These are phyloP conservation scores for Fallopia convolvulus DNA, from an alignment of 148 eudicot species.

Conservation along the genomic window DNA sequence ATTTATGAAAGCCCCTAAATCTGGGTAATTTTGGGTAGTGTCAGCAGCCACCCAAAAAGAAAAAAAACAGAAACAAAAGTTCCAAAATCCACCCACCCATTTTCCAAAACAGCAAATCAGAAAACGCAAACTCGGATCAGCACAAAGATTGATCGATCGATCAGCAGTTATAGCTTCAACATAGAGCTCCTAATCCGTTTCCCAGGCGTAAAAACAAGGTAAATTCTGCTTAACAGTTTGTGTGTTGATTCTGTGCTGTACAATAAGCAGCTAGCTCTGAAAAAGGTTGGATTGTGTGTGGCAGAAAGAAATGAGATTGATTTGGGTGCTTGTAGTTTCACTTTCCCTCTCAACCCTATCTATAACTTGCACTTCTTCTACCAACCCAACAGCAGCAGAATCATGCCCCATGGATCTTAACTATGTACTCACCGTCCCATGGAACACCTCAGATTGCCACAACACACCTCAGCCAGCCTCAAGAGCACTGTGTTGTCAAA, in stretches of 20 bases:
- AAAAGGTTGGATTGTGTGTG: not conserved
- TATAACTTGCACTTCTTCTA: not conserved
- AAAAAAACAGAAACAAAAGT: not conserved
- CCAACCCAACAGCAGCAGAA: not conserved
- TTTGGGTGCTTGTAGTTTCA: slow-evolving; percentile 7
- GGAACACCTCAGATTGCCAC: slow-evolving; percentile 41
- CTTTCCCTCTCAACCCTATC: not conserved
- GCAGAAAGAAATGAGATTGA: slow-evolving; percentile 6
- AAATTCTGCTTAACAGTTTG: not conserved
- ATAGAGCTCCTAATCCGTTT: not conserved
- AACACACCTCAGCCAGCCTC: slow-evolving; percentile 9
- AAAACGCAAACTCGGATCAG: not conserved
- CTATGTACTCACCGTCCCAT: slow-evolving; percentile 37
- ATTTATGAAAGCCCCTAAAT: not conserved
- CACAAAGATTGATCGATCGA: not conserved
- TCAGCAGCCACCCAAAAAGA: slow-evolving; percentile 1
- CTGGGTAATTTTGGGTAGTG: not conserved
- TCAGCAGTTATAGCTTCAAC: not conserved
- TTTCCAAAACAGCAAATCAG: not conserved
- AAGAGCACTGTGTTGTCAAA: slow-evolving; percentile 42
- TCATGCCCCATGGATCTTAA: slow-evolving; percentile 48
- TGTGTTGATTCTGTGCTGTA: not conserved
- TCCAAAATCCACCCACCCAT: not conserved
- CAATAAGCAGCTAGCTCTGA: not conserved
- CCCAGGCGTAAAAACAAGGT: not conserved